Percentiles rank a stretch among this genome's conserved stretches.
Evolutionary conservation across 2,329 filamentous ascomycete species (phyloP).

Genomic region (Lasiodiplodia sp.): DNA sequence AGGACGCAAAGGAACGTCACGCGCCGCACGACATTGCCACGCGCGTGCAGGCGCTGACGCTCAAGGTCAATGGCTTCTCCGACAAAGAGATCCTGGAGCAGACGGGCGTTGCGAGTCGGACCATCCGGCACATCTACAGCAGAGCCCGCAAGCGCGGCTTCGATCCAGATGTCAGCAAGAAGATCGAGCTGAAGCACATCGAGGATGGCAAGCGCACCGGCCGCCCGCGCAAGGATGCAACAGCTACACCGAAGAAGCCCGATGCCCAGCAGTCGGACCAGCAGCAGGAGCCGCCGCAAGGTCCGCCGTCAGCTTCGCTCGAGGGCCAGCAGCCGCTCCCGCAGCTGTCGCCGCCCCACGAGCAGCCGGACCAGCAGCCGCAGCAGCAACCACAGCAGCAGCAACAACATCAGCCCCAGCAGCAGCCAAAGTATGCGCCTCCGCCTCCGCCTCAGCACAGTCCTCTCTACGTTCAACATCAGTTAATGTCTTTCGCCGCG

Average conservation of each 20-base stretch:
- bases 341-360: constrained; percentile 9
- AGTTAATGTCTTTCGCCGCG: constrained; percentile 22
- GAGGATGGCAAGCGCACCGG: constrained; percentile 29
- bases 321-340: constrained; percentile 23
- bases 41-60: constrained; percentile 29
- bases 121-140: constrained; percentile 30
- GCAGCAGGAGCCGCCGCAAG: constrained; percentile 25
- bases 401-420: constrained; percentile 3
- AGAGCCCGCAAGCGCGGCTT: constrained; percentile 30
- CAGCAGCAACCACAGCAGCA: constrained; percentile 3
- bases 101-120: constrained; percentile 29
- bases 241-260: constrained; percentile 20
- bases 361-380: constrained; percentile 10
- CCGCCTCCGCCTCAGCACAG: constrained; percentile 27
- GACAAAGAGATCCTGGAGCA: constrained; percentile 30
- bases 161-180: constrained; percentile 26
- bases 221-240: constrained; percentile 29
- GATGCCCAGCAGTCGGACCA: constrained; percentile 10
- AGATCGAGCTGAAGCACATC: constrained; percentile 28
- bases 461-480: constrained; percentile 19
- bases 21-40: constrained; percentile 31
- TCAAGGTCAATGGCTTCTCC: constrained; percentile 32
- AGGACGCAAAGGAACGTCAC: constrained; percentile 28
- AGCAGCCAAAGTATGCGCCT: constrained; percentile 27
- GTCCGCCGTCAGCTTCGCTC: constrained; percentile 15